A percentile compares a stretch with the other conserved stretches of the same genome.
Evolutionary conservation across 1,139 yeast genomes (phyloP).

Genomic region (Blastobotrys apis): DNA sequence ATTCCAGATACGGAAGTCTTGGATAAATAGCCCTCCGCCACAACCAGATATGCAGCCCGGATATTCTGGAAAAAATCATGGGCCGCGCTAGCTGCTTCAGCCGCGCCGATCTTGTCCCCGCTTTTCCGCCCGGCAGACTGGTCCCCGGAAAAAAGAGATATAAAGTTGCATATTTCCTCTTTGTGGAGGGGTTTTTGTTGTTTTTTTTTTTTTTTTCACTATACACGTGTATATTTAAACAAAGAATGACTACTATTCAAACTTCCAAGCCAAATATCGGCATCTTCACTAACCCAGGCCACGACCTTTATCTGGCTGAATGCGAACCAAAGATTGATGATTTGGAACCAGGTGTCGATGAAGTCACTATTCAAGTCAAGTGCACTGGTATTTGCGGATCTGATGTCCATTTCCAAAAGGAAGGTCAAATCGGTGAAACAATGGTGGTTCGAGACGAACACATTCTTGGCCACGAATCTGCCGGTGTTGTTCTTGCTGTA

Average conservation of each 20-base stretch:
- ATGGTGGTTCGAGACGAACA: conserved; percentile 37
- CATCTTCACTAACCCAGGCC: conserved; percentile 38
- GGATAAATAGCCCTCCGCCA: too few relatives aligned
- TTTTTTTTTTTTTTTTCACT: too few relatives aligned
- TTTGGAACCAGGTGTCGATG: conserved; percentile 38
- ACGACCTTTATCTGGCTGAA: conserved; percentile 35
- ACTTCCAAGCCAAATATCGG: conserved; percentile 31
- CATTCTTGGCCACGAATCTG: conserved; percentile 65
- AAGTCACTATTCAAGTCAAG: conserved; percentile 45
- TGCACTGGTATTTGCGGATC: conserved; percentile 88
- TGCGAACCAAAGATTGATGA: conserved; percentile 36
- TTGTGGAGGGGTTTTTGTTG: not conserved
- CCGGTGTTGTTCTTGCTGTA: conserved; percentile 65
- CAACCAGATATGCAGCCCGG: too few relatives aligned
- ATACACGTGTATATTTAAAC: not conserved
- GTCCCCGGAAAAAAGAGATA: too few relatives aligned
- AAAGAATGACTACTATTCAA: conserved; percentile 2
- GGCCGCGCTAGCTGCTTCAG: too few relatives aligned
- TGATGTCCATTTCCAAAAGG: conserved; percentile 77
- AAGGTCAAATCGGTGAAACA: conserved; percentile 72
- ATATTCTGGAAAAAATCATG: too few relatives aligned
- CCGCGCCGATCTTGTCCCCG: too few relatives aligned
- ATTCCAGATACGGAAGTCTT: too few relatives aligned
- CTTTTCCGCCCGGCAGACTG: too few relatives aligned
- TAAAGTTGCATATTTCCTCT: too few relatives aligned